Conservation (phyloP, 495 filamentous ascomycete genomes). For the Daldinia decipiens region DNA sequence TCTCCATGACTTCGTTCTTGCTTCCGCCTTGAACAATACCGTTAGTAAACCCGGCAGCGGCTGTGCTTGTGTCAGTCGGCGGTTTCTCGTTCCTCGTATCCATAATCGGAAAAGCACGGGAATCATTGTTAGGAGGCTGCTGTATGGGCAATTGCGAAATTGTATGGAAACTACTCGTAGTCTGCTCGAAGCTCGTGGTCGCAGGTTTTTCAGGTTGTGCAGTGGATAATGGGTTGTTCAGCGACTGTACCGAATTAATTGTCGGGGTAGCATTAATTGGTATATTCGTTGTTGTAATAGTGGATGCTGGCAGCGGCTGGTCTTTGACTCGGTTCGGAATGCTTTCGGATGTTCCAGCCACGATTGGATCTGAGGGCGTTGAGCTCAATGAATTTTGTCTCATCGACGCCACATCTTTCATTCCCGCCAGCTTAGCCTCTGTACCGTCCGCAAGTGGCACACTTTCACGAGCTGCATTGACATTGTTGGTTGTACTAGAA, state of each 20-base stretch:
- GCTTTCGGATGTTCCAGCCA: constrained; percentile 37
- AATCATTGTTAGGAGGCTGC: constrained; percentile 19
- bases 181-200: neutral
- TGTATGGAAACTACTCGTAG: neutral
- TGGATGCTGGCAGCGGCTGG: constrained; percentile 55
- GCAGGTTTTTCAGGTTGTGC: constrained; percentile 5
- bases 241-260: constrained; percentile 5
- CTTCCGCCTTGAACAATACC: constrained; percentile 3
- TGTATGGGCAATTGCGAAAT: neutral
- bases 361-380: constrained; percentile 16
- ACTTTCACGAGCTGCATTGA: constrained; percentile 64
- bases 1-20: constrained; percentile 13
- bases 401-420: constrained; percentile 32
- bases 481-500: constrained; percentile 60
- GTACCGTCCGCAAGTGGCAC: constrained; percentile 51
- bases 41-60: neutral
- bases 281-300: constrained; percentile 20
- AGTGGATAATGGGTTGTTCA: constrained; percentile 1
- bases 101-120: constrained; percentile 17
- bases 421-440: constrained; percentile 46
- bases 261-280: constrained; percentile 2
- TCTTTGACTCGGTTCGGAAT: constrained; percentile 50
- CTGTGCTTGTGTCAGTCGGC: constrained; percentile 3
- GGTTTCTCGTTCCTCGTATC: constrained; percentile 17
- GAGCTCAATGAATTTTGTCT: constrained; percentile 25